phyloP scores from a whole-genome alignment of 257 asterid species.

The Solanum sparsipilum region DNA sequence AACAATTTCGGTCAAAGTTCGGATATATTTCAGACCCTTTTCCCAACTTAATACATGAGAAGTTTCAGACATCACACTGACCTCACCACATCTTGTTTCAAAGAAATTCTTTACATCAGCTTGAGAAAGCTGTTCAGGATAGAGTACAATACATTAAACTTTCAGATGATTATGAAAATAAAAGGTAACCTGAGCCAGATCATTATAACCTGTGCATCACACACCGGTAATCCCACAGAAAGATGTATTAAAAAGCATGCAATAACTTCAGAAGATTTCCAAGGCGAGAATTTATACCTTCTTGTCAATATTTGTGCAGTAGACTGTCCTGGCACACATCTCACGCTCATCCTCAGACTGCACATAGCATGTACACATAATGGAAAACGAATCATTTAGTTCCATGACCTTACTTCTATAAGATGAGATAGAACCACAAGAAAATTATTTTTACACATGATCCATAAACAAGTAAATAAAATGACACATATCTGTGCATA shows the following conservation, averaged over 20 bases:
- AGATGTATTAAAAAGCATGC: neutral
- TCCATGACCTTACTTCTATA: neutral
- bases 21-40: no score
- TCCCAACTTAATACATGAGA: neutral
- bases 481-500: slow-evolving; percentile 13
- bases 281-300: slow-evolving; percentile 30
- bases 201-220: neutral
- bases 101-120: slow-evolving; percentile 79
- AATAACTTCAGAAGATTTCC: neutral
- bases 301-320: slow-evolving; percentile 91
- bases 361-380: neutral
- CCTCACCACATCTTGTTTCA: slow-evolving; percentile 89
- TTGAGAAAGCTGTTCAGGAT: slow-evolving; percentile 50
- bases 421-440: neutral
- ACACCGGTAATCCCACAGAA: neutral
- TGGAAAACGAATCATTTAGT: neutral
- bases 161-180: neutral
- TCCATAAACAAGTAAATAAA: neutral
- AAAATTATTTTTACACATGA: neutral
- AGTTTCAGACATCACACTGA: slow-evolving; percentile 11
- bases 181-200: neutral
- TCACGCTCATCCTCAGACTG: slow-evolving; percentile 96
- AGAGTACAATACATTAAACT: neutral
- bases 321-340: slow-evolving; percentile 90
- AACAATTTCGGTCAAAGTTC: no score